Conservation (phyloP, 2,329 filamentous ascomycete genomes). For the Torrubiellomyces zombiae region DNA sequence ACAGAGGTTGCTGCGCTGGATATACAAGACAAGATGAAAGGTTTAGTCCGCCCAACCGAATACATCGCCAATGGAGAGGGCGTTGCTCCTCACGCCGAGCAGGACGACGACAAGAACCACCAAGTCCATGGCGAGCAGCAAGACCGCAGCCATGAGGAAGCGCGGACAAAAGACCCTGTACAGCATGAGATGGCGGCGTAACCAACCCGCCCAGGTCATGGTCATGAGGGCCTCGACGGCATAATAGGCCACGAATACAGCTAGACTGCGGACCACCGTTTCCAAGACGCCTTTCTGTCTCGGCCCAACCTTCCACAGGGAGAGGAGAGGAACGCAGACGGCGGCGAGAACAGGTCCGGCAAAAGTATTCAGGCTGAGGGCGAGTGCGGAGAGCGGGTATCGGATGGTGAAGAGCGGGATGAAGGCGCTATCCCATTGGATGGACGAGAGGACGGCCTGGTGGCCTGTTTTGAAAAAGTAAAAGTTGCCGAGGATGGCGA, state of each 20-base stretch:
- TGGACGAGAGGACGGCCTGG: constrained; percentile 69
- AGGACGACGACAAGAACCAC: constrained; percentile 56
- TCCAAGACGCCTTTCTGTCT: constrained; percentile 54
- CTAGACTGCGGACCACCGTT: constrained; percentile 52
- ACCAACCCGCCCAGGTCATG: constrained; percentile 75
- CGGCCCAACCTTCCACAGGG: constrained; percentile 78
- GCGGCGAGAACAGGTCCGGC: constrained; percentile 75
- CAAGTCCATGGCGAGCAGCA: constrained; percentile 62
- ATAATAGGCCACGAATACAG: constrained; percentile 66
- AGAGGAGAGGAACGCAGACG: constrained; percentile 61
- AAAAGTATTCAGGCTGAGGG: constrained; percentile 75
- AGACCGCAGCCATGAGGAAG: constrained; percentile 66
- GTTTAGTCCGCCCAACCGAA: constrained; percentile 59
- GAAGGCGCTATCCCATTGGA: constrained; percentile 95
- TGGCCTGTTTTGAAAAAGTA: constrained; percentile 98
- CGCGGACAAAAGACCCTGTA: constrained; percentile 85
- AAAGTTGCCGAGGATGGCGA: constrained; percentile 80
- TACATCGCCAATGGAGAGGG: constrained; percentile 63
- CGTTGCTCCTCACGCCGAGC: constrained; percentile 58
- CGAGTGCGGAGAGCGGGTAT: constrained; percentile 78
- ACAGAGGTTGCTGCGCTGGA: no score
- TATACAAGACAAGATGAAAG: not conserved
- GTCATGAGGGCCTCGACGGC: constrained; percentile 71
- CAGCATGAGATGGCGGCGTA: constrained; percentile 87
- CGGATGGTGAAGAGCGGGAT: constrained; percentile 67